Conservation (phyloP, 805 yeast genomes). For the Starmerella floris region DNA sequence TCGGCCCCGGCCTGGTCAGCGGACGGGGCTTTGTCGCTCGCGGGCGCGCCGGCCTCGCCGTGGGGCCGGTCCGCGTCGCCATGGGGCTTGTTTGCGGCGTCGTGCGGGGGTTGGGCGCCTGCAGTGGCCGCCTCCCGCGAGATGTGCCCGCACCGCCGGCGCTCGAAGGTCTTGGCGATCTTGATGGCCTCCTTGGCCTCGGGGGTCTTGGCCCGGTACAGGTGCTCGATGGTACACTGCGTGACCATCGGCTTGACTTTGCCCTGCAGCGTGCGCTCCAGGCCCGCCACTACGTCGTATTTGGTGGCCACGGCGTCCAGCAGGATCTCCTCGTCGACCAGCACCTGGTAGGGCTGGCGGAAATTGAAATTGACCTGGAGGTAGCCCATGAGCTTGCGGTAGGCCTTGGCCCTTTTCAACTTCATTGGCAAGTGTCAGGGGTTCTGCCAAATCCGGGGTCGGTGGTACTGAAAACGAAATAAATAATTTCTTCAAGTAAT, state of each 20-base stretch:
- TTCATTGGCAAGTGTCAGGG: too few relatives aligned
- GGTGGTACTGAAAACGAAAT: too few relatives aligned
- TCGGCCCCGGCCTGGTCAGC: neutral
- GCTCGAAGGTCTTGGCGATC: constrained; percentile 69
- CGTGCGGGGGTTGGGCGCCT: too few relatives aligned
- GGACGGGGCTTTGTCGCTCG: neutral
- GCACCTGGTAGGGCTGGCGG: constrained; percentile 83
- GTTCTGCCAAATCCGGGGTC: too few relatives aligned
- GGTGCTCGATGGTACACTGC: constrained; percentile 83
- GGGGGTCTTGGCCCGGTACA: constrained; percentile 60
- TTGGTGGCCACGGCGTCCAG: constrained; percentile 50
- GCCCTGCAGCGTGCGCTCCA: constrained; percentile 68
- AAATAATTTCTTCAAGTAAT: neutral
- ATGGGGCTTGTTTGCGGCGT: too few relatives aligned
- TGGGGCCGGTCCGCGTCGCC: too few relatives aligned
- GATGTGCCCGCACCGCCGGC: constrained; percentile 80
- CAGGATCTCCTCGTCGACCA: constrained; percentile 72
- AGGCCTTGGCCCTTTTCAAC: constrained; percentile 89
- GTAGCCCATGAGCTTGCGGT: constrained; percentile 82
- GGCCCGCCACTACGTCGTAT: constrained; percentile 68
- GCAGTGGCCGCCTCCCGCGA: constrained; percentile 18
- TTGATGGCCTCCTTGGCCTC: constrained; percentile 45
- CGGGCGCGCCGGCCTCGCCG: neutral
- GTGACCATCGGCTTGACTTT: constrained; percentile 83
- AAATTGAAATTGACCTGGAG: constrained; percentile 78